phyloP scores from a whole-genome alignment of 1,284 basidiomycete genomes.

The Malassezia sympodialis region DNA sequence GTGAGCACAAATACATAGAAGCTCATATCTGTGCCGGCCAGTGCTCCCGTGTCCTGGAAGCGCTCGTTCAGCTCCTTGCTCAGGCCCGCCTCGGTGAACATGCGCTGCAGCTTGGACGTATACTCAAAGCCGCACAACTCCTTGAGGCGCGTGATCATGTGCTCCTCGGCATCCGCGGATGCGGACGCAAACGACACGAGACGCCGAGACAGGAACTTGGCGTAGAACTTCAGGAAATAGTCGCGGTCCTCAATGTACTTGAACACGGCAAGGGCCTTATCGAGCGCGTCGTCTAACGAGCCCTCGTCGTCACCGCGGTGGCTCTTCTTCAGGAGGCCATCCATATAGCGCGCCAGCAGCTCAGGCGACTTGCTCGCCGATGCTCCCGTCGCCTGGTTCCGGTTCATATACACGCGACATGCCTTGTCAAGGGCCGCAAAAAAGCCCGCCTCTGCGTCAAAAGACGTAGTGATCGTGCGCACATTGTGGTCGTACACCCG shows the following conservation, averaged over 20 bases:
- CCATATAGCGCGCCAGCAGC: constrained; percentile 83
- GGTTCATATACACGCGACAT: constrained; percentile 90
- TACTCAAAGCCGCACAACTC: constrained; percentile 98
- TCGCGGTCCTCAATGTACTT: constrained; percentile 99
- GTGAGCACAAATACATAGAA: constrained; percentile 89
- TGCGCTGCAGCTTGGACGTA: constrained; percentile 91
- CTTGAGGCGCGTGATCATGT: constrained; percentile 98
- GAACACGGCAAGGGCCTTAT: constrained; percentile 93
- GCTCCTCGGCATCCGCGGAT: constrained; percentile 90
- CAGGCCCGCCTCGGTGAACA: constrained; percentile 96
- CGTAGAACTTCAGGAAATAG: constrained; percentile 98
- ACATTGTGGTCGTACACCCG: constrained; percentile 85
- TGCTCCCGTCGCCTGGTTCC: constrained; percentile 62
- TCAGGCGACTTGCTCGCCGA: constrained; percentile 67
- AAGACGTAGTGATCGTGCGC: constrained; percentile 78
- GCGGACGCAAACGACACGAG: constrained; percentile 85
- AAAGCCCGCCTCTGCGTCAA: constrained; percentile 88
- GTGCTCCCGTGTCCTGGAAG: constrained; percentile 87
- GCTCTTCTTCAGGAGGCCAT: constrained; percentile 81
- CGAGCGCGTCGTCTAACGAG: constrained; percentile 76
- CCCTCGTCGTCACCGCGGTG: constrained; percentile 84
- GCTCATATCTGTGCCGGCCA: constrained; percentile 57
- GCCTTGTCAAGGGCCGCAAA: constrained; percentile 84
- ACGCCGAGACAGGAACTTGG: constrained; percentile 87
- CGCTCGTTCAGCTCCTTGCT: constrained; percentile 91